These are phyloP conservation scores for Thelephora aurantiotincta DNA, from an alignment of 768 basidiomycete genomes.

Conservation along the genomic window DNA sequence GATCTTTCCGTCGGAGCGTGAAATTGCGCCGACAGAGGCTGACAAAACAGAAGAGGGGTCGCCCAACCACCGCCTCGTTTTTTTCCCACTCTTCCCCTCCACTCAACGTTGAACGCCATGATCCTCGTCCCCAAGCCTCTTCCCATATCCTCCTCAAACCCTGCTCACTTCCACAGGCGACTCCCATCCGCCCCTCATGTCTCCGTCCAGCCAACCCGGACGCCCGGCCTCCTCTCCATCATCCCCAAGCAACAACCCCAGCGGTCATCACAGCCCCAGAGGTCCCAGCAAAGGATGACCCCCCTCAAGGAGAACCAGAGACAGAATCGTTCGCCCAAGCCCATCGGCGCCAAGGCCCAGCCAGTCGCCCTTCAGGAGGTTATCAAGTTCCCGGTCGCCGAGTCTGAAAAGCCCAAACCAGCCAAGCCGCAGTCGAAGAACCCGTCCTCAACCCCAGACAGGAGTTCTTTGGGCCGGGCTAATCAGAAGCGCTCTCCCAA, in stretches of 20 bases:
- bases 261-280: slow-evolving; percentile 21
- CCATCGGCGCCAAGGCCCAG: slow-evolving; percentile 9
- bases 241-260: slow-evolving; percentile 32
- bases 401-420: slow-evolving; percentile 9
- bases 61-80: not conserved
- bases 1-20: not conserved
- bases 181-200: slow-evolving; percentile 58
- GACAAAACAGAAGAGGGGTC: not conserved
- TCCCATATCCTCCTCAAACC: slow-evolving; percentile 15
- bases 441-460: not conserved
- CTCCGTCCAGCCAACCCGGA: slow-evolving; percentile 56
- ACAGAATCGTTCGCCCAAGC: slow-evolving; percentile 17
- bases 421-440: not conserved
- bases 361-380: not conserved
- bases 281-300: slow-evolving; percentile 15
- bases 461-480: slow-evolving; percentile 1
- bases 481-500: slow-evolving; percentile 1
- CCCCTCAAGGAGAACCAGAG: slow-evolving; percentile 14
- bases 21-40: not conserved
- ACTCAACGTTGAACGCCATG: slow-evolving; percentile 16
- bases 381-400: slow-evolving; percentile 1
- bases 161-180: slow-evolving; percentile 33
- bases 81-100: slow-evolving; percentile 1
- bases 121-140: slow-evolving; percentile 27
- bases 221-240: slow-evolving; percentile 59